Base-by-base conservation (phyloP, 2,329 filamentous ascomycete species). In the Curvularia sp. region DNA sequence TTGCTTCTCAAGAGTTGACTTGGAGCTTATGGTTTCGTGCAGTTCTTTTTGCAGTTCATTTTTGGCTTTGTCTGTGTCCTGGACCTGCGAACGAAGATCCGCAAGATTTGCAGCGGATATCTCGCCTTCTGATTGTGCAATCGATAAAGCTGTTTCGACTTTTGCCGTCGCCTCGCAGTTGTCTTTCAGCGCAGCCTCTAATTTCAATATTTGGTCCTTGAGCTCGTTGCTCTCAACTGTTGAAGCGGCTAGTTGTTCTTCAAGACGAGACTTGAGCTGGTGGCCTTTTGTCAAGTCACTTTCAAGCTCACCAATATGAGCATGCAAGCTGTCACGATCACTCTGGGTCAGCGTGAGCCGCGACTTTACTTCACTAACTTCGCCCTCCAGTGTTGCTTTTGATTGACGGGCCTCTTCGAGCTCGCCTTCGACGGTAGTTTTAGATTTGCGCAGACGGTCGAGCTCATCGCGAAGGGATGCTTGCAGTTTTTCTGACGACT, bases 401-500 rank as follows among this genome's bases (percentile, higher is more conserved):
- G 60, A 61, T 5, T 13, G 30, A 9, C 59, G 18, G 3, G 54
- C 36, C 10, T 62, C 57, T 3, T 47, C 36, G 3, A 68, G 59
- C 41, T 55, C 61, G 6, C 41, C 32, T 34, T 70, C 64, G 5
- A 60, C 48, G 0, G 63, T 49, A 27, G 36, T 36, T 32, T 67
- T 70, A 7, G 59, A 60, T 1, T 7, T 25, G 3, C 64, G 64
- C 5, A 60, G 53, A 19, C 59, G 55, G 12, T 51, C 45, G 12
- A 72, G 39, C 45, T 70, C 65, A 28, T 59, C 18, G 8, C 65
- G 59, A 19, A 70, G 49, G 1, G 63, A 61, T 0, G 36, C 32
- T 15, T 64, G 66, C 10, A 66, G 42, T 25, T 58, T 59, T 42
- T 70, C 60, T 7, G 68, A 68, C 1, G 63, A 57, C 13, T 53